These are phyloP conservation scores for Rhizopogon vesiculosus DNA, from an alignment of 768 basidiomycete species.

Conservation along the genomic window DNA sequence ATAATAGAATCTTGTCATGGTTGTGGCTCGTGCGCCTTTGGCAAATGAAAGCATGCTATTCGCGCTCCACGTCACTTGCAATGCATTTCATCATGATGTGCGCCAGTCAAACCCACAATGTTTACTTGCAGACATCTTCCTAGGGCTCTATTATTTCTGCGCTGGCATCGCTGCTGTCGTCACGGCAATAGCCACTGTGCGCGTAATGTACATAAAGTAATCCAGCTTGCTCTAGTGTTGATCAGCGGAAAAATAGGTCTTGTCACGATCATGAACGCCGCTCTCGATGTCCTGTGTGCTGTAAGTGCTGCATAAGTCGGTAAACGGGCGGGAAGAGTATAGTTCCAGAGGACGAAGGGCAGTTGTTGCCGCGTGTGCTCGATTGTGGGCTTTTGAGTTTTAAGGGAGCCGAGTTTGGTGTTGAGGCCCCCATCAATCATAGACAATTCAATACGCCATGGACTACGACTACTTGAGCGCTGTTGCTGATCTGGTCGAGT, in stretches of 20 bases:
- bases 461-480: not conserved
- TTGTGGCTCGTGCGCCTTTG: no score
- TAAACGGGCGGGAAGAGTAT: not conserved
- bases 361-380: no score
- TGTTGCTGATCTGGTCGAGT: not conserved
- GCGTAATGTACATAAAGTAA: constrained; percentile 14
- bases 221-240: not conserved
- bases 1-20: no score
- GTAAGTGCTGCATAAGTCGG: constrained; percentile 22
- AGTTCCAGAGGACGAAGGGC: no score
- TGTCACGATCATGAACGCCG: constrained; percentile 60
- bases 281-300: constrained; percentile 42
- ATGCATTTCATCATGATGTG: constrained; percentile 13
- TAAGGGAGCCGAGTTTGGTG: constrained; percentile 1
- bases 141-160: constrained; percentile 60
- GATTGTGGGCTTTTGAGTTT: no score
- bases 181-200: constrained; percentile 56
- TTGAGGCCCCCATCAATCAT: not conserved
- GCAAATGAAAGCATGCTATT: no score
- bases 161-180: constrained; percentile 53
- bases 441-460: not conserved
- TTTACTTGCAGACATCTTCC: not conserved
- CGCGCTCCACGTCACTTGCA: constrained; percentile 10
- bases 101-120: not conserved
- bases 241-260: constrained; percentile 38